Percentiles rank a stretch among this genome's conserved stretches.
phyloP scores from a whole-genome alignment of 78 protist genomes.

The Emiliania huxleyi region DNA sequence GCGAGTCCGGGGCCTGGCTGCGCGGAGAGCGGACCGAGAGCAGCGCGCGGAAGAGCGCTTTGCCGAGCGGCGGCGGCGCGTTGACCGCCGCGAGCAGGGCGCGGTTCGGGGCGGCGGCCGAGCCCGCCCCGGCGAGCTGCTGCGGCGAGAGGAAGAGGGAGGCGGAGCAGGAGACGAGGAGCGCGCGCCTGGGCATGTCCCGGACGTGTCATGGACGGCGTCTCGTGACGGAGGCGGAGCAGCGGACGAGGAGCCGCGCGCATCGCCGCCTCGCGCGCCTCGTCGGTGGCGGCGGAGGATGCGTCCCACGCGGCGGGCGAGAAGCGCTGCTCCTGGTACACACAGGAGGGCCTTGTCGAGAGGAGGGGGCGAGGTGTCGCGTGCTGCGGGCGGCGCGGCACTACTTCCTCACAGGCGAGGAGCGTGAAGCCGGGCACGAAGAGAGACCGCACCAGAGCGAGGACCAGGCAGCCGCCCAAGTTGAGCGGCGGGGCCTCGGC shows the following conservation, averaged over 20 bases:
- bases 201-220: neutral
- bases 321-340: neutral
- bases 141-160: neutral
- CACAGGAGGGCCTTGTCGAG: too few relatives aligned
- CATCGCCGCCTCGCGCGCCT: neutral
- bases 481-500: neutral
- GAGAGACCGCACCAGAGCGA: too few relatives aligned
- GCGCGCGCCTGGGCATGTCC: neutral
- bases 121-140: neutral
- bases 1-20: too few relatives aligned
- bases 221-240: neutral
- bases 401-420: too few relatives aligned
- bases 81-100: neutral
- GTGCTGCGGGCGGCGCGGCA: too few relatives aligned
- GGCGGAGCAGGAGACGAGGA: neutral
- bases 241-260: neutral
- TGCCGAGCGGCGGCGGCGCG: neutral
- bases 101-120: neutral
- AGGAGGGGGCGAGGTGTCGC: too few relatives aligned
- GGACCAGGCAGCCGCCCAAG: neutral
- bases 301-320: neutral
- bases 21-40: too few relatives aligned
- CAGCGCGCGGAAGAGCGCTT: slow-evolving; percentile 10
- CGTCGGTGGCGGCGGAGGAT: neutral
- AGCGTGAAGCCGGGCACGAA: too few relatives aligned